phyloP scores from a whole-genome alignment of 1,284 basidiomycete genomes.

The Coriolopsis trogii region DNA sequence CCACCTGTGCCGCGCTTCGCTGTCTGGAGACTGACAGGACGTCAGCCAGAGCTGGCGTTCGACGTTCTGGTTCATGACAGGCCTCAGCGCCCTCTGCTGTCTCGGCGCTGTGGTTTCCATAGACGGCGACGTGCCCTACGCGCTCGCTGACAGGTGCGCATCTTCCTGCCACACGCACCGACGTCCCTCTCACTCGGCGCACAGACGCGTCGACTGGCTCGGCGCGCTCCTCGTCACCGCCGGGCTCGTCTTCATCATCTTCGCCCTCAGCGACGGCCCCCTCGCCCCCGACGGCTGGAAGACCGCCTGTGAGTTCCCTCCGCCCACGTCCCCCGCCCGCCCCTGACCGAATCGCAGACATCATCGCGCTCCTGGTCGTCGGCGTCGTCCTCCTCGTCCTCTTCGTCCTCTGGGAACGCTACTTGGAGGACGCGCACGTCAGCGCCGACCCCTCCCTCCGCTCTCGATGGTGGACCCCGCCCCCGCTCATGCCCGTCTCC shows the following conservation, averaged over 20 bases:
- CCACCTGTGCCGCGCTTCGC: not conserved
- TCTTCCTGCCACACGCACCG: no score
- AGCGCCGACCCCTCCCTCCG: conserved; percentile 28
- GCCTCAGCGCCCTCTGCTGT: conserved; percentile 43
- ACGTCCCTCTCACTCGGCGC: not conserved
- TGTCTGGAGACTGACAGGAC: conserved; percentile 6
- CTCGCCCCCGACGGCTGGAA: conserved; percentile 73
- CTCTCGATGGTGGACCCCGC: conserved; percentile 44
- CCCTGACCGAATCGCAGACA: conserved; percentile 40
- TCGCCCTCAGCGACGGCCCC: conserved; percentile 77
- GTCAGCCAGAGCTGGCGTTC: conserved; percentile 53
- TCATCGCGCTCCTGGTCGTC: conserved; percentile 64
- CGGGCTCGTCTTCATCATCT: conserved; percentile 80
- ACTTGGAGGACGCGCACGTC: conserved; percentile 49
- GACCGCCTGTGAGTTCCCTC: conserved; percentile 62
- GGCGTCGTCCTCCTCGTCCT: conserved; percentile 58
- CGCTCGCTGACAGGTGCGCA: conserved; percentile 45
- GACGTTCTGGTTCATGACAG: conserved; percentile 56
- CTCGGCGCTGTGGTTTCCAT: conserved; percentile 47
- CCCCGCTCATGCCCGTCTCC: conserved; percentile 72
- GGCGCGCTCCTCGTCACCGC: conserved; percentile 76
- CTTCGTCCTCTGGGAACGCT: conserved; percentile 74
- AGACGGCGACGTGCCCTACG: conserved; percentile 44
- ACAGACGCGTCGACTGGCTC: conserved; percentile 76
- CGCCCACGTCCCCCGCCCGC: not conserved